Base-by-base conservation (phyloP, 306 rosid species). In the Lathyrus aphaca region DNA sequence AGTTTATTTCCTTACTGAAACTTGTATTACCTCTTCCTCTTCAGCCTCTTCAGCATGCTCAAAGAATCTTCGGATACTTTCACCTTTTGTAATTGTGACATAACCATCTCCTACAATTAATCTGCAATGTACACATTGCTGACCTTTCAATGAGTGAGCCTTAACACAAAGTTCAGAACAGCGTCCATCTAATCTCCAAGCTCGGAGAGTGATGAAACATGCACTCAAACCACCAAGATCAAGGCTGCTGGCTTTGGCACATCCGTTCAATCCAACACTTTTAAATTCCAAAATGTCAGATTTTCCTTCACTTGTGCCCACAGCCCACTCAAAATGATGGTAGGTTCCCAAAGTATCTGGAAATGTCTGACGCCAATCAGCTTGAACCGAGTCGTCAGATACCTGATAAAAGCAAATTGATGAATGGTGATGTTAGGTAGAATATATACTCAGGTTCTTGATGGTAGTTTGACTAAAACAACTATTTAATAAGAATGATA, bases 41-140 rank as follows among this genome's bases (percentile, higher is more conserved):
- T 95, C 99, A 19, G 97, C 97, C 85, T 95, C 99, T 86, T 95
- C 99, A 79, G 97, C 99, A 76, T 89, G 92, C 83, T 95, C 99
- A 84, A 95, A 95, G 81, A 95, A 95, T 81, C 86, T 84, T 84
- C 86, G 86, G 67, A 95, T 87, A 73, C 82, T 87, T 76, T 89
- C 99, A 68, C 99, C 99, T 80, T 91, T 95, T 35, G 95, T 87
- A 74, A 95, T 95, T 75, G 93, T 83, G 50, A 91, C 89, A 72
- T 80, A 91, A 73, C 99, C 96, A 51, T 87, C 99, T 66, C 99
- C 96, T 40, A 95, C 96, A 64, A 82, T 68, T 64, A 95, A 88
- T 74, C 97, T 86, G 83, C 95, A 86, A 85, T 95, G 99, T 56
- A 91, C 99, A 76, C 99, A 95, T 64, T 89, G 95, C 67, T 90